phyloP scores from a whole-genome alignment of 2,329 filamentous ascomycete species.

The Trichoderma aggressivum region DNA sequence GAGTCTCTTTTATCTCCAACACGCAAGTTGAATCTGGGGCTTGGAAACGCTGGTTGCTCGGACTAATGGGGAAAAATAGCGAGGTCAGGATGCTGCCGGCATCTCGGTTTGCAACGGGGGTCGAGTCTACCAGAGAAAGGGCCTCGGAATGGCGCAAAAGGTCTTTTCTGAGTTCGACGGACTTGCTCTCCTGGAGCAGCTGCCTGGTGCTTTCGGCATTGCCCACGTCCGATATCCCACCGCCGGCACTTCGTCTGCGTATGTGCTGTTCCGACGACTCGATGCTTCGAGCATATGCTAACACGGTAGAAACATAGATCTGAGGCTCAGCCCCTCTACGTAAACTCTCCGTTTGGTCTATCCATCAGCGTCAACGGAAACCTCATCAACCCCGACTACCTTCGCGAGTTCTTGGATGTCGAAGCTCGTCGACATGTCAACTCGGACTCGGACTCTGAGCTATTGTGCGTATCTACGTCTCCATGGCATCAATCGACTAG shows the following conservation, averaged over 20 bases:
- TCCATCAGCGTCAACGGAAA: slow-evolving; percentile 85
- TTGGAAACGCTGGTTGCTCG: neutral
- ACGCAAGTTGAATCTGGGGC: neutral
- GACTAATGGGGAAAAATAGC: neutral
- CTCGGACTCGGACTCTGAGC: slow-evolving; percentile 81
- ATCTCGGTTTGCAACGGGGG: slow-evolving; percentile 77
- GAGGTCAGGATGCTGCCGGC: slow-evolving; percentile 59
- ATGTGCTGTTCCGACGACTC: slow-evolving; percentile 19
- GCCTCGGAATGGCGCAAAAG: slow-evolving; percentile 67
- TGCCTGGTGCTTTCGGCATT: slow-evolving; percentile 61
- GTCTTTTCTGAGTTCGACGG: slow-evolving; percentile 27
- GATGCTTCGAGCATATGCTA: slow-evolving; percentile 9
- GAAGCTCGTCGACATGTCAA: slow-evolving; percentile 85
- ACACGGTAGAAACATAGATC: slow-evolving; percentile 54
- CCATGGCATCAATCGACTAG: neutral
- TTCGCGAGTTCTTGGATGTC: slow-evolving; percentile 69
- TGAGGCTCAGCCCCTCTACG: slow-evolving; percentile 90
- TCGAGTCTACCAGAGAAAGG: slow-evolving; percentile 84
- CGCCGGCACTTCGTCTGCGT: slow-evolving; percentile 66
- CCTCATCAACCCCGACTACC: slow-evolving; percentile 70
- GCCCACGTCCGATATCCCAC: slow-evolving; percentile 88
- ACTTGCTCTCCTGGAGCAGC: slow-evolving; percentile 46
- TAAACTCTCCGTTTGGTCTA: slow-evolving; percentile 78
- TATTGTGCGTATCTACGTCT: slow-evolving; percentile 21
- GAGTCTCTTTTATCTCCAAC: slow-evolving; percentile 6